A percentile compares a stretch with the other conserved stretches of the same genome.
phyloP scores from a whole-genome alignment of 495 filamentous ascomycete genomes.

The Parmelia sp. region DNA sequence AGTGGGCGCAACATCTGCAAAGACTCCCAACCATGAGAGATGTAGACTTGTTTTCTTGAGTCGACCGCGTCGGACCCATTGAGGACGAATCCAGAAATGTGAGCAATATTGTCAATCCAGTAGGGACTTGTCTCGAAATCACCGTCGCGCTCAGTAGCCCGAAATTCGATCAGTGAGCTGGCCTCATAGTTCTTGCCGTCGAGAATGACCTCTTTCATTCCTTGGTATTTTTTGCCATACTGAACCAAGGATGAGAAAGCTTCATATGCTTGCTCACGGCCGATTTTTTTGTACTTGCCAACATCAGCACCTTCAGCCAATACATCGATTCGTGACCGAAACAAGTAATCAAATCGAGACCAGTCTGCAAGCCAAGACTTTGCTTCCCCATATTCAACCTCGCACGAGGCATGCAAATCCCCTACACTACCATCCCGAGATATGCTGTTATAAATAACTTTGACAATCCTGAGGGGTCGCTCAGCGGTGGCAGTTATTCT shows the following conservation, averaged over 20 bases:
- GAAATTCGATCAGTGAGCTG: conserved; percentile 37
- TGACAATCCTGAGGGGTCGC: conserved; percentile 2
- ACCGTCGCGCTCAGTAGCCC: conserved; percentile 37
- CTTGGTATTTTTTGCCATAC: conserved; percentile 53
- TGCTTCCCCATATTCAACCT: conserved; percentile 4
- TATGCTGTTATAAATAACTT: not conserved
- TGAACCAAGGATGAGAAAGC: conserved; percentile 58
- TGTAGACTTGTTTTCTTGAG: conserved; percentile 41
- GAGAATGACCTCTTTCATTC: conserved; percentile 61
- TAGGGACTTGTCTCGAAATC: conserved; percentile 39
- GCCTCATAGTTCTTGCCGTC: conserved; percentile 39
- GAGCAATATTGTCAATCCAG: conserved; percentile 46
- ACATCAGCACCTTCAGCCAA: conserved; percentile 32
- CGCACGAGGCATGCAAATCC: conserved; percentile 4
- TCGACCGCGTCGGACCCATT: conserved; percentile 45
- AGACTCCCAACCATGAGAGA: conserved; percentile 40
- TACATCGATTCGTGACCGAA: conserved; percentile 39
- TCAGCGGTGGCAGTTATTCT: not conserved
- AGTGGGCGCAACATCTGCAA: conserved; percentile 32
- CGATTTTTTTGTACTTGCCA: conserved; percentile 32
- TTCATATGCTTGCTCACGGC: conserved; percentile 59
- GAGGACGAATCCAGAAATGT: conserved; percentile 50
- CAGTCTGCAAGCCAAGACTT: conserved; percentile 31
- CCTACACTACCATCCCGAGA: not conserved
- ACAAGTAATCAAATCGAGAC: conserved; percentile 32